Evolutionary conservation across 257 asterid species (phyloP).

Genomic region (Solanum dulcamara): DNA sequence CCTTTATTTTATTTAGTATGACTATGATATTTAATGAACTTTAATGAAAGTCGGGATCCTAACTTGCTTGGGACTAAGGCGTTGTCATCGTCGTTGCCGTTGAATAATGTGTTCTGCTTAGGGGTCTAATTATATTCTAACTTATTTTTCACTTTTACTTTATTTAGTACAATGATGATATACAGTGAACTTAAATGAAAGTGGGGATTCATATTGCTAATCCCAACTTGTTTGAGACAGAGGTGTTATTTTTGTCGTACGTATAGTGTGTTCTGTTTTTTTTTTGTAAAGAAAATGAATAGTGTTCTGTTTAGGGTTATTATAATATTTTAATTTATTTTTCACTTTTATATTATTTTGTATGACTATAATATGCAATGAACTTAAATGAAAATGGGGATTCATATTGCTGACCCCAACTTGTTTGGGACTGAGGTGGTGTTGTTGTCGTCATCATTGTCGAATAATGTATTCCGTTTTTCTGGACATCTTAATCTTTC

Average conservation of each 20-base stretch:
- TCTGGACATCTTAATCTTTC: slow-evolving; percentile 11
- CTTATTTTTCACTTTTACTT: not conserved
- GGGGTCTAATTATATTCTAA: not conserved
- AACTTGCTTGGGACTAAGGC: not conserved
- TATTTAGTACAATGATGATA: not conserved
- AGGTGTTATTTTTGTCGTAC: not conserved
- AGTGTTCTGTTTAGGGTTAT: not conserved
- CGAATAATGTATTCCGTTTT: not conserved
- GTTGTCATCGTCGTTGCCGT: not conserved
- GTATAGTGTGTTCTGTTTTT: not conserved
- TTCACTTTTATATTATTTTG: not conserved
- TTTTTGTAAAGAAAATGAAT: not conserved
- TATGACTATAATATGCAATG: not conserved
- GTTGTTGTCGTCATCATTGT: not conserved
- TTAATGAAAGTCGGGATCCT: not conserved
- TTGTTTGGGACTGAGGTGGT: not conserved
- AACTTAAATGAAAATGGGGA: not conserved
- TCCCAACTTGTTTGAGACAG: not conserved
- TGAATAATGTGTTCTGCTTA: not conserved
- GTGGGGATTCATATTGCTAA: not conserved
- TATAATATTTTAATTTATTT: not conserved
- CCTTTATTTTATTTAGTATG: not conserved
- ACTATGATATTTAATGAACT: not conserved
- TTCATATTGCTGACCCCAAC: not conserved
- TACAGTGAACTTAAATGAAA: not conserved